Evolutionary conservation across 2,329 filamentous ascomycete species (phyloP).

Genomic region (Sphaerulina musiva): DNA sequence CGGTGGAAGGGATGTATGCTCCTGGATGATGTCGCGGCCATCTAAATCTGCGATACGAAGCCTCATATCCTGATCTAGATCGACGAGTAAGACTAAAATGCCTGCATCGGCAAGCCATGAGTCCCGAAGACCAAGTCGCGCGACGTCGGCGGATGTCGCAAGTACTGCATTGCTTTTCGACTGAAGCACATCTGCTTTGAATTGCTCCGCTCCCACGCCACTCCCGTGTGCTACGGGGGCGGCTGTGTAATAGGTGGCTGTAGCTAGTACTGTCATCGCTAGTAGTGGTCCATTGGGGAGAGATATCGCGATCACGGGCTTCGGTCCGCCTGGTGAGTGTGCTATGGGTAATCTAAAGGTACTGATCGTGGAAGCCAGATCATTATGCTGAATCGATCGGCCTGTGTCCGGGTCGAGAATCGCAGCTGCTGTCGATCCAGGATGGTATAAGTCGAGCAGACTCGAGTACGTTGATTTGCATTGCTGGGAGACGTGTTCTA

Average conservation of each 20-base stretch:
- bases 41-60: constrained; percentile 32
- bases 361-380: constrained; percentile 24
- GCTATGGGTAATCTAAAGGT: constrained; percentile 26
- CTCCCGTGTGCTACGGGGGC: constrained; percentile 49
- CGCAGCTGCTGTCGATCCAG: constrained; percentile 20
- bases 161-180: constrained; percentile 45
- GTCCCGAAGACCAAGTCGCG: constrained; percentile 37
- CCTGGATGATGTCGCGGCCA: constrained; percentile 7
- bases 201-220: constrained; percentile 43
- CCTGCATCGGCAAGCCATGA: constrained; percentile 31
- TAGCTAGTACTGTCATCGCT: constrained; percentile 47
- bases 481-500: constrained; percentile 22
- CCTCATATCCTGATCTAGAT: constrained; percentile 36
- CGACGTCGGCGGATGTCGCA: constrained; percentile 39
- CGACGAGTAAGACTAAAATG: constrained; percentile 39
- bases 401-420: constrained; percentile 30
- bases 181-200: constrained; percentile 47
- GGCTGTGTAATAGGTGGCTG: constrained; percentile 47
- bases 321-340: constrained; percentile 19
- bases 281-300: constrained; percentile 50
- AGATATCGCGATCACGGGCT: constrained; percentile 47
- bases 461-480: constrained; percentile 28
- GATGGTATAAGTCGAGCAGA: constrained; percentile 28
- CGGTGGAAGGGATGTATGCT: constrained; percentile 1
- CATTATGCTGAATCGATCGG: constrained; percentile 23